phyloP scores from a whole-genome alignment of 2,329 filamentous ascomycete genomes.

The Monosporascus sp. region DNA sequence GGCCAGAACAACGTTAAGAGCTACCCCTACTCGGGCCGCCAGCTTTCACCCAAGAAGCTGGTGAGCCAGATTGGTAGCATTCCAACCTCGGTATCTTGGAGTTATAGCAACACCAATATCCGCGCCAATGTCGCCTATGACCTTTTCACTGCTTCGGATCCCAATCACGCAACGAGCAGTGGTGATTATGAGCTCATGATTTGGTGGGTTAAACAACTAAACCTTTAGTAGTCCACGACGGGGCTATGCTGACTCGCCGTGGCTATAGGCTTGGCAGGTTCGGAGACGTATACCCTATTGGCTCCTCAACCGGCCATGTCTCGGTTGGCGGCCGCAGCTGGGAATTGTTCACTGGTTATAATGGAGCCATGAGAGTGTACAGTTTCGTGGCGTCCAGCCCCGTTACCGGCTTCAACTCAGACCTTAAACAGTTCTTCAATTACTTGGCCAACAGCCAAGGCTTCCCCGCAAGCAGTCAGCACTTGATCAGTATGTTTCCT shows the following conservation, averaged over 20 bases:
- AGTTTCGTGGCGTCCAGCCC: conserved; percentile 35
- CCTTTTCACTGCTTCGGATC: conserved; percentile 47
- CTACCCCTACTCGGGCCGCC: conserved; percentile 34
- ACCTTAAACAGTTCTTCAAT: conserved; percentile 47
- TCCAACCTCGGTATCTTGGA: conserved; percentile 29
- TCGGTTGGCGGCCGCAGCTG: conserved; percentile 44
- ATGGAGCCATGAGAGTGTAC: conserved; percentile 35
- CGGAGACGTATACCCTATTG: conserved; percentile 49
- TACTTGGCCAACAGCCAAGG: conserved; percentile 41
- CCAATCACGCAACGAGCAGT: conserved; percentile 23
- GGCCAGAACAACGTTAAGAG: conserved; percentile 35
- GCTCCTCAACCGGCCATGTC: conserved; percentile 43
- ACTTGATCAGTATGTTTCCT: conserved; percentile 17
- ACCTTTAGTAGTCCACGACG: neutral
- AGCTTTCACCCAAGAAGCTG: conserved; percentile 22
- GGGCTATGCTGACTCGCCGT: conserved; percentile 24
- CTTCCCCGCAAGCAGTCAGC: conserved; percentile 25
- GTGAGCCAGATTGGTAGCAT: conserved; percentile 30
- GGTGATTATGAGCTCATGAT: conserved; percentile 60
- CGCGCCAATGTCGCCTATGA: conserved; percentile 58
- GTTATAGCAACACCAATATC: conserved; percentile 43
- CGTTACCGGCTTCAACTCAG: conserved; percentile 44
- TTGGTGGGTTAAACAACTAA: conserved; percentile 34
- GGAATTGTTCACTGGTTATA: conserved; percentile 50
- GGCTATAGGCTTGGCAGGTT: conserved; percentile 44